phyloP scores from a whole-genome alignment of 192 early-diverging fungal species.

The Entrophospora sp. region DNA sequence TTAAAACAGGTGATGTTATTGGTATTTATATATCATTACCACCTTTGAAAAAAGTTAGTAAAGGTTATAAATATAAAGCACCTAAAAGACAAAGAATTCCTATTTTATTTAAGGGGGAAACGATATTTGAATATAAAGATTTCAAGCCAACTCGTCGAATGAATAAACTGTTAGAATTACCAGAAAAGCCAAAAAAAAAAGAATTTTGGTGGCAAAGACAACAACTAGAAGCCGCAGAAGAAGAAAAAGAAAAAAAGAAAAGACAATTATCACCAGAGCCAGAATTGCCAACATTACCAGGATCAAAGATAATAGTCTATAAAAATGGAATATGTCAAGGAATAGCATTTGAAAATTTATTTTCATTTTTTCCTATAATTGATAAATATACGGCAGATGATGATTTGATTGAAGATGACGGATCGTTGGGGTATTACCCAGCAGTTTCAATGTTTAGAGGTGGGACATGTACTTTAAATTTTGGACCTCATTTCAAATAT shows the following conservation, averaged over 20 bases:
- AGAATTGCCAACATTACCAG: constrained; percentile 29
- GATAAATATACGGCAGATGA: constrained; percentile 35
- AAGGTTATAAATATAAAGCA: constrained; percentile 5
- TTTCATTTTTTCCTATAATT: constrained; percentile 34
- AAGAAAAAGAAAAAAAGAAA: constrained; percentile 22
- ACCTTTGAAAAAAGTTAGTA: constrained; percentile 22
- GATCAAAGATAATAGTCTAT: constrained; percentile 51
- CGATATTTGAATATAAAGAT: constrained; percentile 49
- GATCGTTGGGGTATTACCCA: constrained; percentile 58
- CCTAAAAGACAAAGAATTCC: constrained; percentile 39
- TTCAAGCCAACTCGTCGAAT: constrained; percentile 42
- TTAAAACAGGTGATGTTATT: constrained; percentile 54
- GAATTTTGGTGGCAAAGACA: constrained; percentile 16
- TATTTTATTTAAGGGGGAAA: constrained; percentile 43
- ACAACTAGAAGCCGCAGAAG: constrained; percentile 1
- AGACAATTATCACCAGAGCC: background rate
- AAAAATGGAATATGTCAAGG: constrained; percentile 58
- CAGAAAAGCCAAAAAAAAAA: constrained; percentile 25
- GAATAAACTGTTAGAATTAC: constrained; percentile 39
- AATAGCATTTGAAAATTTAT: constrained; percentile 43
- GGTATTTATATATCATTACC: constrained; percentile 51
- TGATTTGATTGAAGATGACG: constrained; percentile 46
- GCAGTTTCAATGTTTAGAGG: constrained; percentile 52
- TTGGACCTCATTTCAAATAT: constrained; percentile 53
- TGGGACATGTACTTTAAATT: constrained; percentile 51